Evolutionary conservation across 345 rosid genomes (phyloP).

Genomic region (Populus pruinosa): DNA sequence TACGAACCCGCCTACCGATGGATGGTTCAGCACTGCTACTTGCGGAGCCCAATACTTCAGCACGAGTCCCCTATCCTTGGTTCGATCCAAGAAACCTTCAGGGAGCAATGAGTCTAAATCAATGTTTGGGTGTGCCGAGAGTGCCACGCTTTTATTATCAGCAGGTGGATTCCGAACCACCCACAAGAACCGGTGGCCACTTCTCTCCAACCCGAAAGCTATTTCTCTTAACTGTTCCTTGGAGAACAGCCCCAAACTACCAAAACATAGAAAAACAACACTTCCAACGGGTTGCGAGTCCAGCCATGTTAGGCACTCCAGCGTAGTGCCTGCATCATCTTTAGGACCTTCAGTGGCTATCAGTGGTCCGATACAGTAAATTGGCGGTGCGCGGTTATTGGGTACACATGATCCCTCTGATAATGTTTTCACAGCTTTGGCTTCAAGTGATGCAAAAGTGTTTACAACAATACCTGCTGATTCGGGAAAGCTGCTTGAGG

Average conservation of each 20-base stretch:
- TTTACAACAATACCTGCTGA: constrained; percentile 48
- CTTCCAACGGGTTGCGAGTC: constrained; percentile 38
- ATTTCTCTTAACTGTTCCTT: constrained; percentile 38
- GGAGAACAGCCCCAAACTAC: constrained; percentile 41
- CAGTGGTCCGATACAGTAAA: constrained; percentile 58
- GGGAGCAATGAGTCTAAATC: constrained; percentile 31
- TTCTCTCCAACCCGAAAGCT: constrained; percentile 43
- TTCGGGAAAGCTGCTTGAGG: too few relatives aligned
- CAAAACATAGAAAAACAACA: constrained; percentile 44
- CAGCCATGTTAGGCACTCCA: constrained; percentile 40
- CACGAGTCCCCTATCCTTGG: constrained; percentile 39
- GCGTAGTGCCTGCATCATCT: neutral
- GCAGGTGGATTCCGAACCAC: constrained; percentile 42
- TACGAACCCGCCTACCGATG: constrained; percentile 52
- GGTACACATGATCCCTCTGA: constrained; percentile 45
- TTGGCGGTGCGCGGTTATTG: constrained; percentile 27
- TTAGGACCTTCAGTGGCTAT: constrained; percentile 4
- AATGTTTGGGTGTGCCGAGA: constrained; percentile 5
- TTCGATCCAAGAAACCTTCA: constrained; percentile 33
- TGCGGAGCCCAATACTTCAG: constrained; percentile 62
- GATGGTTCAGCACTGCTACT: constrained; percentile 44
- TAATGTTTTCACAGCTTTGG: constrained; percentile 31
- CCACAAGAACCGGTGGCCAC: constrained; percentile 46
- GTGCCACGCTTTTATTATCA: constrained; percentile 3
- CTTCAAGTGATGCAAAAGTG: constrained; percentile 54